Percentiles rank a stretch among this genome's conserved stretches.
Evolutionary conservation across 192 early-diverging fungal species (phyloP).

Genomic region (Coemansia sp.): DNA sequence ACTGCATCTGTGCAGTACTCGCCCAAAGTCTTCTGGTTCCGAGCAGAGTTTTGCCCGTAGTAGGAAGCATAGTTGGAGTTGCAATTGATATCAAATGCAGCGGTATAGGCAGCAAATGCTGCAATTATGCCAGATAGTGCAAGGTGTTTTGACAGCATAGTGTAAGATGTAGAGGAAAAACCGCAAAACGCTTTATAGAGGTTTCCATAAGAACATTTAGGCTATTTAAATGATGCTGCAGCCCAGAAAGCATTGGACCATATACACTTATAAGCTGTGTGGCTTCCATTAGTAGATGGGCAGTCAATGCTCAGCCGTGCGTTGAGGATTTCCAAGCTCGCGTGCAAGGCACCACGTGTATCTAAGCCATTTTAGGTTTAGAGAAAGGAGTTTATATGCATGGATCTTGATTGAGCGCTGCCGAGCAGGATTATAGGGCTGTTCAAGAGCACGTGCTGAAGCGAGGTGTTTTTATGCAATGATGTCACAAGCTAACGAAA

Average conservation of each 20-base stretch:
- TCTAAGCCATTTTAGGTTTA: neutral
- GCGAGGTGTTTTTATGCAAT: too few relatives aligned
- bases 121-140: neutral
- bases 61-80: conserved; percentile 52
- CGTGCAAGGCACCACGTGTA: neutral
- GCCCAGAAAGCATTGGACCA: neutral
- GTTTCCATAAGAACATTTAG: neutral
- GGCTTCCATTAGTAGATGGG: conserved; percentile 1
- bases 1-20: conserved; percentile 63
- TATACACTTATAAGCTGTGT: neutral
- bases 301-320: neutral
- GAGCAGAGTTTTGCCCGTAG: conserved; percentile 53
- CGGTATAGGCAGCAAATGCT: conserved; percentile 1
- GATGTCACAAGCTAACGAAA: too few relatives aligned
- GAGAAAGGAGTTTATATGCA: too few relatives aligned
- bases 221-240: neutral
- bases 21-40: conserved; percentile 40
- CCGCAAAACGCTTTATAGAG: neutral
- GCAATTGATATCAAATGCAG: conserved; percentile 37
- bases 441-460: too few relatives aligned
- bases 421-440: too few relatives aligned
- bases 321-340: neutral
- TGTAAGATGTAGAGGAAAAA: neutral
- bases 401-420: too few relatives aligned
- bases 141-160: neutral